A percentile compares a stretch with the other conserved stretches of the same genome.
These are phyloP conservation scores for Baudoinia panamericana DNA, from an alignment of 495 filamentous ascomycete genomes.

Conservation along the genomic window DNA sequence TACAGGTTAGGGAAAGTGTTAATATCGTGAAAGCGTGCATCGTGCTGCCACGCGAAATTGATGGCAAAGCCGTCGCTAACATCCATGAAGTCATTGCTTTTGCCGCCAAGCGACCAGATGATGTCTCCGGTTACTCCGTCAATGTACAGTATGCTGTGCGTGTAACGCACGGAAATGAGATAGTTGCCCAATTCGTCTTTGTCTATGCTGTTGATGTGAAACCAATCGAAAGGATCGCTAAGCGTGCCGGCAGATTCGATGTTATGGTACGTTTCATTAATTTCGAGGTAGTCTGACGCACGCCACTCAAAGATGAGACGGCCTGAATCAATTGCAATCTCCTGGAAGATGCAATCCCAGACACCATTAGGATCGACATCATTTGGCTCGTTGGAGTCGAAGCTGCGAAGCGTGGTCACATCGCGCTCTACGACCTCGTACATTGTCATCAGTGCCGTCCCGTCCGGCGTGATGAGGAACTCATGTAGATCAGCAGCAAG, in stretches of 20 bases:
- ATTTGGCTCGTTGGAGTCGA: slow-evolving; percentile 2
- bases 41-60: slow-evolving; percentile 25
- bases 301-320: slow-evolving; percentile 32
- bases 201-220: slow-evolving; percentile 29
- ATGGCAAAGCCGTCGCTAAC: slow-evolving; percentile 14
- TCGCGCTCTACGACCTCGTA: slow-evolving; percentile 13
- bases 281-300: slow-evolving; percentile 28
- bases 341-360: slow-evolving; percentile 25
- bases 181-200: slow-evolving; percentile 27
- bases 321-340: slow-evolving; percentile 22
- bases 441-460: slow-evolving; percentile 24
- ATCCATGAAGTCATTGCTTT: slow-evolving; percentile 21
- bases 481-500: slow-evolving; percentile 18
- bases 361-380: slow-evolving; percentile 20
- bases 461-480: slow-evolving; percentile 17
- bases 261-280: slow-evolving; percentile 20
- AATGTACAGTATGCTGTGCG: slow-evolving; percentile 22
- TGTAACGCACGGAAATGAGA: slow-evolving; percentile 23
- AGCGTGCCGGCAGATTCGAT: slow-evolving; percentile 11
- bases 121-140: slow-evolving; percentile 19
- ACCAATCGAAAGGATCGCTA: slow-evolving; percentile 23
- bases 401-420: slow-evolving; percentile 8
- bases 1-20: slow-evolving; percentile 8
- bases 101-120: slow-evolving; percentile 25
- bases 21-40: slow-evolving; percentile 16